Evolutionary conservation across 768 basidiomycete genomes (phyloP).

Genomic region (Tylopilus subfusipes): DNA sequence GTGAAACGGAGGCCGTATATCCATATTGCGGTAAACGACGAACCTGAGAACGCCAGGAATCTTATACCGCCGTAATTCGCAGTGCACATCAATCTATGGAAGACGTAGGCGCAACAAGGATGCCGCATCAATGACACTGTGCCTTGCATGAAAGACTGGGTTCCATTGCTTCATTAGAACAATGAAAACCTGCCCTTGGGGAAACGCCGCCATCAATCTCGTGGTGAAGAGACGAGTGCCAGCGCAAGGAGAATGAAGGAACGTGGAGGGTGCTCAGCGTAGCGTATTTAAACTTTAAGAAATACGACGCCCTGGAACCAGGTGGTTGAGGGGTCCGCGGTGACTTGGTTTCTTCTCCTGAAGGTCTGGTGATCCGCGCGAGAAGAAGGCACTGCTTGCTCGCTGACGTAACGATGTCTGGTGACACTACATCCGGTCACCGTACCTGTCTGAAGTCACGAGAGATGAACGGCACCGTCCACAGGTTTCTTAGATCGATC

Average conservation of each 20-base stretch:
- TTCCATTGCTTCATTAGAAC: conserved; percentile 26
- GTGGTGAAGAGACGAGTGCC: conserved; percentile 4
- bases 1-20: conserved; percentile 6
- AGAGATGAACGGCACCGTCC: neutral
- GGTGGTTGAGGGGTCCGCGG: conserved; percentile 12
- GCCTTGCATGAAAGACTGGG: conserved; percentile 11
- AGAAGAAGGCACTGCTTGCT: conserved; percentile 9
- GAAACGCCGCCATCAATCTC: conserved; percentile 9
- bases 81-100: conserved; percentile 14
- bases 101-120: conserved; percentile 13
- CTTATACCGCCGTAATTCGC: neutral
- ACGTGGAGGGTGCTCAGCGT: conserved; percentile 5
- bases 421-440: neutral
- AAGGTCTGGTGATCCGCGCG: conserved; percentile 11
- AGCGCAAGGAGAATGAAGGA: conserved; percentile 13
- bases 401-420: conserved; percentile 15
- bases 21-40: conserved; percentile 21
- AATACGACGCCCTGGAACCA: neutral
- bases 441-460: conserved; percentile 1
- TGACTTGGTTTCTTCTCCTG: conserved; percentile 9
- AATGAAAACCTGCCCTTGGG: conserved; percentile 27
- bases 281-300: conserved; percentile 5
- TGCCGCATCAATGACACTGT: conserved; percentile 5
- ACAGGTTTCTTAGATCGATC: conserved; percentile 2
- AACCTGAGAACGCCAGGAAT: conserved; percentile 1